phyloP scores from a whole-genome alignment of 306 rosid species.

The Prosopis cineraria region DNA sequence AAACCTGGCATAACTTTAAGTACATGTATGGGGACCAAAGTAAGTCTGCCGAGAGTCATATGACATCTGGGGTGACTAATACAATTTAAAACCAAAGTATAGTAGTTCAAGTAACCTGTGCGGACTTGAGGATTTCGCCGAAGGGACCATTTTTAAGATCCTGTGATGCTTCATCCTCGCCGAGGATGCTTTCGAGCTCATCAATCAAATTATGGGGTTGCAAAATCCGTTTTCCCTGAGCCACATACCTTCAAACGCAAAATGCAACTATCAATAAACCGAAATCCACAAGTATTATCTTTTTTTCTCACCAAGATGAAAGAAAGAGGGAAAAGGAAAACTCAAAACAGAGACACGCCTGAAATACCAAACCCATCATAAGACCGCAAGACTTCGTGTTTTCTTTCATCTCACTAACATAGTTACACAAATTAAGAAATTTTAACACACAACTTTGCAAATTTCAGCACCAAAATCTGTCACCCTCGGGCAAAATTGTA shows the following conservation, averaged over 20 bases:
- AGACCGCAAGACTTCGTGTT: not conserved
- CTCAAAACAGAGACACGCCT: not conserved
- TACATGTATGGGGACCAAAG: not conserved
- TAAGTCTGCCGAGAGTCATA: not conserved
- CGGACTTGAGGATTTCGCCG: slow-evolving; percentile 48
- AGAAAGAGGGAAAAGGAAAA: not conserved
- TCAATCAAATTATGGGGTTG: slow-evolving; percentile 90
- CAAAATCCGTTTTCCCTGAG: slow-evolving; percentile 83
- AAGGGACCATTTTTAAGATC: slow-evolving; percentile 52
- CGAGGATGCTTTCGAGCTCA: slow-evolving; percentile 59
- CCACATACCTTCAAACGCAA: slow-evolving; percentile 68
- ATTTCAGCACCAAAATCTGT: not conserved
- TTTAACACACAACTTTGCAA: not conserved
- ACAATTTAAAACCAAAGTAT: not conserved
- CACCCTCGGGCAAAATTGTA: not conserved
- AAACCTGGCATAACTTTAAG: not conserved
- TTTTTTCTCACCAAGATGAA: not conserved
- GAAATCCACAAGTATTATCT: not conserved
- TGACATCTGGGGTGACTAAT: not conserved
- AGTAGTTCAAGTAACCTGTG: slow-evolving; percentile 43
- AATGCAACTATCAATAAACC: not conserved
- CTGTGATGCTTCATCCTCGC: slow-evolving; percentile 44
- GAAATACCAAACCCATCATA: not conserved
- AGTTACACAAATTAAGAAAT: not conserved
- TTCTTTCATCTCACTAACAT: not conserved